A percentile compares a stretch with the other conserved stretches of the same genome.
These are phyloP conservation scores for Lipomyces oligophaga DNA, from an alignment of 805 yeast species.

Conservation along the genomic window DNA sequence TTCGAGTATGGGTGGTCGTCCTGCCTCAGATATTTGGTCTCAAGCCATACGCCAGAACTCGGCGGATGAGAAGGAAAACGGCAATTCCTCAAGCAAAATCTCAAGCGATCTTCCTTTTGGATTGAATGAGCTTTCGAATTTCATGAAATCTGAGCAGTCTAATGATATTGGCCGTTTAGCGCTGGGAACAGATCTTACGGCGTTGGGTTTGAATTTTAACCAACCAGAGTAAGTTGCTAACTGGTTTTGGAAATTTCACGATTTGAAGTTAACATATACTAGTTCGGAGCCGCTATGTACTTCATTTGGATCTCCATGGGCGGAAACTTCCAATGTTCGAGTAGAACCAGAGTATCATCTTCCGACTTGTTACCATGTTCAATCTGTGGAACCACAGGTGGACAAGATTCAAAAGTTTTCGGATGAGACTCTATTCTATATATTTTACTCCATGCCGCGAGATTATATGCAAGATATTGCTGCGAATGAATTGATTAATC, in stretches of 20 bases:
- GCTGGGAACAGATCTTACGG: conserved; percentile 68
- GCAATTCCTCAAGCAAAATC: no score
- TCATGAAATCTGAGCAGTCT: conserved; percentile 57
- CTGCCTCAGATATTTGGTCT: no score
- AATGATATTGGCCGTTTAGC: conserved; percentile 63
- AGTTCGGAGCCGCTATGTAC: conserved; percentile 46
- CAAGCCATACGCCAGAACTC: no score
- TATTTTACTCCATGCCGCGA: conserved; percentile 89
- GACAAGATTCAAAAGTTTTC: conserved; percentile 52
- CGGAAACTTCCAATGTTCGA: conserved; percentile 82
- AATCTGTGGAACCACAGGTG: conserved; percentile 44
- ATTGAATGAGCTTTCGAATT: conserved; percentile 56
- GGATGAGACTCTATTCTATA: conserved; percentile 89
- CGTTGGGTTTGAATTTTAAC: conserved; percentile 59
- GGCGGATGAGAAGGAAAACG: no score
- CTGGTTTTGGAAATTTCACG: not conserved
- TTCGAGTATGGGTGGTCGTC: no score
- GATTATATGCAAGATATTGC: conserved; percentile 92
- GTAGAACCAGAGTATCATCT: conserved; percentile 78
- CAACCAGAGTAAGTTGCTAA: conserved; percentile 37
- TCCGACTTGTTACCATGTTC: conserved; percentile 54
- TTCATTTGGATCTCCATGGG: conserved; percentile 89
- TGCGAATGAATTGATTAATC: conserved; percentile 79
- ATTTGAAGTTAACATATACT: not conserved
- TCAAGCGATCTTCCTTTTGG: conserved; percentile 48